Conservation (phyloP, 1,284 basidiomycete species). For the Sphaerobolus stellatus region DNA sequence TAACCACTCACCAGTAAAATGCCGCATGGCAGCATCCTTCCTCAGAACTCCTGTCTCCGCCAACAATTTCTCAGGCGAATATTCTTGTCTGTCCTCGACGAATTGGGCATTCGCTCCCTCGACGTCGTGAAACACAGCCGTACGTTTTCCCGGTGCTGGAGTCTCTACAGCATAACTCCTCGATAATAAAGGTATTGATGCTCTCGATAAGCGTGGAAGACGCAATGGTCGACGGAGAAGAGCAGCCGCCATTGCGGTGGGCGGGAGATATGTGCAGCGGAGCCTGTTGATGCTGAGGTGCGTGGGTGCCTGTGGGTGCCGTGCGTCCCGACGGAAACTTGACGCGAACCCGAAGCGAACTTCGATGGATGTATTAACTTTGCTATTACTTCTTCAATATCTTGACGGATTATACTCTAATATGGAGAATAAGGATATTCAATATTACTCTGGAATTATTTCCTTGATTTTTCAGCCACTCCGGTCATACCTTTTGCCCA, state of each 20-base stretch:
- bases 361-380: no score
- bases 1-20: conserved; percentile 76
- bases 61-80: conserved; percentile 76
- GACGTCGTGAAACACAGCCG: conserved; percentile 44
- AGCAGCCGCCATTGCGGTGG: conserved; percentile 15
- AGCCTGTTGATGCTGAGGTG: no score
- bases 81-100: conserved; percentile 75
- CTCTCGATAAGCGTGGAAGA: conserved; percentile 14
- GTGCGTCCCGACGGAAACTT: no score
- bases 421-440: no score
- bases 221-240: conserved; percentile 14
- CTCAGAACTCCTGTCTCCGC: conserved; percentile 64
- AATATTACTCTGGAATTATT: no score
- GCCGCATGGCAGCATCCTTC: conserved; percentile 82
- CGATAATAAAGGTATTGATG: conserved; percentile 14
- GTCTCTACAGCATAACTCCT: conserved; percentile 1
- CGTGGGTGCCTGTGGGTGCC: no score
- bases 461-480: no score
- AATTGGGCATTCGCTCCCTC: conserved; percentile 75
- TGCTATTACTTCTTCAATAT: no score
- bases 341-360: no score
- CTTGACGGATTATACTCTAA: no score
- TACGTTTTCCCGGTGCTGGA: conserved; percentile 18
- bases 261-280: no score
- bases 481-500: no score